Evolutionary conservation across 495 filamentous ascomycete species (phyloP).

Genomic region (Xylaria palmicola): DNA sequence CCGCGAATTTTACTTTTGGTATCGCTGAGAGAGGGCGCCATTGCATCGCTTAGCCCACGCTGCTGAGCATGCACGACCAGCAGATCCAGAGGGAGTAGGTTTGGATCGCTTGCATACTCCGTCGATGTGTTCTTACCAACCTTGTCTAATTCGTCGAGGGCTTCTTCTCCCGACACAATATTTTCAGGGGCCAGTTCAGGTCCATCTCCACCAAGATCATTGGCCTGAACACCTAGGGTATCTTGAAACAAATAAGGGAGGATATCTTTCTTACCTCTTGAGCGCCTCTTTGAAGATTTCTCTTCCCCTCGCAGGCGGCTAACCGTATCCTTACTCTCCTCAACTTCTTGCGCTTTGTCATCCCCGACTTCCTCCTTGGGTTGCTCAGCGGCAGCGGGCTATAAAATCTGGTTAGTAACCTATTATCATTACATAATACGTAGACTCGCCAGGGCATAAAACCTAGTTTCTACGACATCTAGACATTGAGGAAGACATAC

Average conservation of each 20-base stretch:
- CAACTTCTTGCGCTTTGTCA: conserved; percentile 23
- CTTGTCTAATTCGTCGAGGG: neutral
- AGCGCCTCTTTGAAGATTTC: conserved; percentile 30
- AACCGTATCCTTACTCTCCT: conserved; percentile 38
- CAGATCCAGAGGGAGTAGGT: neutral
- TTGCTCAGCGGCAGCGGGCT: conserved; percentile 14
- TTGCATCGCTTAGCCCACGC: neutral
- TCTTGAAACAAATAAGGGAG: conserved; percentile 29
- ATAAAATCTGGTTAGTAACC: conserved; percentile 4
- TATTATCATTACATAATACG: neutral
- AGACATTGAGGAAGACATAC: conserved; percentile 18
- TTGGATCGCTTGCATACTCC: neutral
- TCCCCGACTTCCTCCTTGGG: conserved; percentile 16
- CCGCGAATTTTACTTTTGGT: neutral
- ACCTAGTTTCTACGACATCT: conserved; percentile 12
- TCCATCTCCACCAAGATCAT: conserved; percentile 25
- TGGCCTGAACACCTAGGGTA: conserved; percentile 29
- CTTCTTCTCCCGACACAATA: conserved; percentile 12
- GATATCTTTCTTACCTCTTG: conserved; percentile 41
- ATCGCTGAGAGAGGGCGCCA: neutral
- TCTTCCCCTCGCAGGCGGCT: conserved; percentile 36
- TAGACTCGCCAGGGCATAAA: conserved; percentile 5
- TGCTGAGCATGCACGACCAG: neutral
- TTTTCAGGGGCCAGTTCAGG: conserved; percentile 20
- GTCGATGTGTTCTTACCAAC: neutral